Percentiles rank a stretch among this genome's conserved stretches.
Conservation (phyloP, 148 eudicot species). For the Diospyros kaki region DNA sequence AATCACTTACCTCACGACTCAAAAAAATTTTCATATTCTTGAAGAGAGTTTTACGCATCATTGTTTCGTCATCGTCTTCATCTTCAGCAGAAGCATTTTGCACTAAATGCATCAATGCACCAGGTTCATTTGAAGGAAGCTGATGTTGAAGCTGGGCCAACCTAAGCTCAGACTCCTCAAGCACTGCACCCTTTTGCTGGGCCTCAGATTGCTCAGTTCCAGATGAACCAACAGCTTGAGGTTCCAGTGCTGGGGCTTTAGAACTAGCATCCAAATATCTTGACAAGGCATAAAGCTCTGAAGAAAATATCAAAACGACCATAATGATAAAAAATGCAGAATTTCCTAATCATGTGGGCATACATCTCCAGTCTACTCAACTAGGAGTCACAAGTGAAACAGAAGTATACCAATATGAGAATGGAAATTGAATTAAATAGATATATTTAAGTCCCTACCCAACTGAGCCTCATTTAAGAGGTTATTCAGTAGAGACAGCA, state of each 20-base stretch:
- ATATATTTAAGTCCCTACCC: background rate
- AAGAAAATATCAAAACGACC: constrained; percentile 8
- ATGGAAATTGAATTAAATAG: constrained; percentile 5
- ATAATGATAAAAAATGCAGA: background rate
- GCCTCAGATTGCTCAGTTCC: constrained; percentile 30
- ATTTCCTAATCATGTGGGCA: background rate
- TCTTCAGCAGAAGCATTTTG: constrained; percentile 57
- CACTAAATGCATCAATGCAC: constrained; percentile 81
- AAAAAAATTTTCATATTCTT: constrained; percentile 72
- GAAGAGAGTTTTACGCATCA: constrained; percentile 69
- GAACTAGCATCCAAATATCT: constrained; percentile 58
- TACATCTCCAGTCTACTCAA: background rate
- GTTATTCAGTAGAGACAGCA: background rate
- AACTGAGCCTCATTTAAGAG: background rate
- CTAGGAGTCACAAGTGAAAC: background rate
- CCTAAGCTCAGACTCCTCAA: constrained; percentile 70
- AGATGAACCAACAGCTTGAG: constrained; percentile 17
- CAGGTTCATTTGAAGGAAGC: constrained; percentile 75
- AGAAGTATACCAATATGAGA: background rate
- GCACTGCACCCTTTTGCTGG: constrained; percentile 22
- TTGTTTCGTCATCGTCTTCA: constrained; percentile 77
- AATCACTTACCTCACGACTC: constrained; percentile 78
- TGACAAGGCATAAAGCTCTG: constrained; percentile 87
- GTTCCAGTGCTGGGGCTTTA: constrained; percentile 20
- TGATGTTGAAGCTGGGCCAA: constrained; percentile 94